A percentile compares a stretch with the other conserved stretches of the same genome.
These are phyloP conservation scores for Phoenix roebelenii DNA, from an alignment of 176 grass and related monocot species.

Conservation along the genomic window DNA sequence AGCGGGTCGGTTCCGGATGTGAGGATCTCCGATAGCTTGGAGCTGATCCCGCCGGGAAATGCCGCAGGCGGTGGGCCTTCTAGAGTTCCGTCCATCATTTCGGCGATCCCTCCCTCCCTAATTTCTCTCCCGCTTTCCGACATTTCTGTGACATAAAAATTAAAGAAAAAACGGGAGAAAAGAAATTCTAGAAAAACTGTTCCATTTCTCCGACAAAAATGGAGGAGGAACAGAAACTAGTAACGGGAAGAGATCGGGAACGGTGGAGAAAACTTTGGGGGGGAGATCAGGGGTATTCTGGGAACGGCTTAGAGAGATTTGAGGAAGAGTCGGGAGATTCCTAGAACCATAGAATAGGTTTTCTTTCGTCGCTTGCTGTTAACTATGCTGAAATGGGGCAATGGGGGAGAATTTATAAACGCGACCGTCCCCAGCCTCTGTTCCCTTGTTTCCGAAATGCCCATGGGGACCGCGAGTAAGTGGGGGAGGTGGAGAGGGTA, in stretches of 20 bases:
- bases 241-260: background rate
- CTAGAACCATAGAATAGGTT: background rate
- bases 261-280: background rate
- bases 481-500: background rate
- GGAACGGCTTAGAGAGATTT: background rate
- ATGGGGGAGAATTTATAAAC: too few species aligned
- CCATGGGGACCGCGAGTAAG: too few species aligned
- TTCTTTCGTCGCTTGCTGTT: too few species aligned
- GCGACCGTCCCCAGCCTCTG: too few species aligned
- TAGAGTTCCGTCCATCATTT: slow-evolving; percentile 1
- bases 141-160: background rate
- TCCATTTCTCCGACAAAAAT: too few species aligned
- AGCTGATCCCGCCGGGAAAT: slow-evolving; percentile 38
- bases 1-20: slow-evolving; percentile 53
- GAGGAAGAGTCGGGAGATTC: background rate
- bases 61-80: background rate
- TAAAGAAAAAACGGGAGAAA: background rate
- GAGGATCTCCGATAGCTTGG: slow-evolving; percentile 44
- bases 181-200: background rate
- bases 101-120: background rate
- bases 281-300: background rate
- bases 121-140: background rate
- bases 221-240: background rate
- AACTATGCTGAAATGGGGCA: too few species aligned
- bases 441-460: too few species aligned